Base-by-base conservation (phyloP, 208 protist species). In the Porcisia hertigi region DNA sequence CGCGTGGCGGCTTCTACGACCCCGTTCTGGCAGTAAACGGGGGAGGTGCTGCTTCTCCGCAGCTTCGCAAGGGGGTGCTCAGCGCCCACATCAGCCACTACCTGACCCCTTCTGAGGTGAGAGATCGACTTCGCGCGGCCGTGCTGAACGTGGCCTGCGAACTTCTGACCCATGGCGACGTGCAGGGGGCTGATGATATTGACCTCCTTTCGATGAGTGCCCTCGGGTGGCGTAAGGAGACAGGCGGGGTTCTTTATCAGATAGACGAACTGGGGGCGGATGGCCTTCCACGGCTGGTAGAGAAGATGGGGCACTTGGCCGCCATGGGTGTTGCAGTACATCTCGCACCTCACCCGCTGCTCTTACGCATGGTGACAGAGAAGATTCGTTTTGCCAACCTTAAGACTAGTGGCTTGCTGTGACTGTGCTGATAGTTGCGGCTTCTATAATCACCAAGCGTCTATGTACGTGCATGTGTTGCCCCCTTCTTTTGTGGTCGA, bases 141-240 rank as follows among this genome's bases (percentile, higher is more conserved):
- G 85, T 94, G 30, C 76, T 93, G 25, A 92, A 93, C 73, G 87
- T 78, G 60, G 84, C 82, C 67, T 92, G 85, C 45, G 87, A 86
- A 52, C 55, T 96, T 55, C 82, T 96, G 1, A 69, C 81, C 25
- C 76, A 78, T 12, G 84, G 83, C 5, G 76, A 79, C 39, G 74
- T 96, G 47, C 80, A 73, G 16, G 76, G 63, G n/a, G 80, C 71
- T 12, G 80, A 65, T 8, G 92, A 94, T 57, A 70, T 90, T 5
- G 92, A 94, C 75, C 36, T 83, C 20, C 69, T 96, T 11, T 88
- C 87, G 6, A 79, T 92, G 43, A 84, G 84, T 36, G 88, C 87
- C 39, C 86, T 96, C 11, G 87, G 89, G 14, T 92, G 92, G 81
- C 57, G 76, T 25, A 82, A 88, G 60, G 85, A 77, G 66, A 89